Evolutionary conservation across 2,329 filamentous ascomycete species (phyloP), one percentile per base, ranked within the genome.

Genomic region (Neospermospora avenae): DNA sequence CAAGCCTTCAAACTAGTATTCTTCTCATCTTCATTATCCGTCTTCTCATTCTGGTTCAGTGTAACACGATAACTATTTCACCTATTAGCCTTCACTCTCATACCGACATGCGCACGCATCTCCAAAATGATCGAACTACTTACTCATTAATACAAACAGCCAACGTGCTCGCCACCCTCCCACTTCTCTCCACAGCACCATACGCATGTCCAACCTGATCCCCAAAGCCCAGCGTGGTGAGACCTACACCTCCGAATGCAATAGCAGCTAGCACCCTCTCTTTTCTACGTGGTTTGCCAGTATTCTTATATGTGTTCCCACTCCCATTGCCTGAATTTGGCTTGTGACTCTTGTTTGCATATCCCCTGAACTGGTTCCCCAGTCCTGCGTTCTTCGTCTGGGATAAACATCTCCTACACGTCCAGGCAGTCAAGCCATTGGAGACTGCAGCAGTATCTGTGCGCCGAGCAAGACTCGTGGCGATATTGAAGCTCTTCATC

Each of bases 121-220:
- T 4, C n/a, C 16, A 14, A 37, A 39, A 39, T 34, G 3, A 16
- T 18, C 20, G 28, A 13, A 63, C 53, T 28, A 78, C 81, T 70
- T 79, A 96, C 91, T 96, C 93, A 71, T 93, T 93, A 66, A 98
- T 95, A 76, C 89, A 93, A 59, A 96, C 79, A 14, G 84, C 84
- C 68, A 98, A 75, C 28, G 90, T 85, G 25, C 83, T 80, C 11
- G 87, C 86, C 22, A 98, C 93, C 63, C 93, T 84, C 8, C 89
- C 89, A 35, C 89, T 89, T 66, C 93, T 83, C 76, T 91, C 87
- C 2, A 84, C 84, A 11, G 90, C 89, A 55, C 87, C 84, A 72
- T 90, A 93, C 35, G 83, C 81, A 77, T 90, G 86, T 74, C 88
- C 89, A 65, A 91, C 85, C 66, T 96, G 86, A 72, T 88, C 84